Evolutionary conservation across 352 stramenopile species (phyloP).

Genomic region (Pythium scleroteichum): DNA sequence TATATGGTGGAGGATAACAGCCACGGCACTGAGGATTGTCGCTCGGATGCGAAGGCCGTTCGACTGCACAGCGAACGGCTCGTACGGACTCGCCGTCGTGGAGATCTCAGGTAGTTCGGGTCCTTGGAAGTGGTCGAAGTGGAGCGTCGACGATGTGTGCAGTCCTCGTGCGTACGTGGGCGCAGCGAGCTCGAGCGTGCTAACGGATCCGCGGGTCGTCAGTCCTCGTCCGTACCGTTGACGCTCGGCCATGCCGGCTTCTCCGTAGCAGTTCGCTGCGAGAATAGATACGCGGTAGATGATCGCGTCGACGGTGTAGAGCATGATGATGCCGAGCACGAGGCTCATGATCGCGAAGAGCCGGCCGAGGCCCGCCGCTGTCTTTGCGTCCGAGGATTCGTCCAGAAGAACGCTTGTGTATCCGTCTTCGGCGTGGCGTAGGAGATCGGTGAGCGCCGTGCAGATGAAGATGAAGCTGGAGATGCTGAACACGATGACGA

Average conservation of each 20-base stretch:
- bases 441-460: conserved; percentile 17
- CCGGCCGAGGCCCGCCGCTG: conserved; percentile 4
- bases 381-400: neutral
- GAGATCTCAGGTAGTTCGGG: conserved; percentile 23
- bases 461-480: conserved; percentile 30
- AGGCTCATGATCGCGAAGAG: conserved; percentile 23
- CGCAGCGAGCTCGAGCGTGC: conserved; percentile 14
- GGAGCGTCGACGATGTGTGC: conserved; percentile 7
- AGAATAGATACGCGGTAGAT: conserved; percentile 27
- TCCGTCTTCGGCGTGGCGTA: conserved; percentile 7
- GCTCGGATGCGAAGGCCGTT: conserved; percentile 10
- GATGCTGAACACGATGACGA: conserved; percentile 32
- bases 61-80: conserved; percentile 4
- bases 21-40: conserved; percentile 22
- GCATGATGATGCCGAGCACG: conserved; percentile 18
- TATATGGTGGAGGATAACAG: conserved; percentile 28
- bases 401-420: conserved; percentile 6
- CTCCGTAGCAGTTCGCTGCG: conserved; percentile 20
- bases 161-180: conserved; percentile 12
- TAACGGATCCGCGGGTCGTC: conserved; percentile 17
- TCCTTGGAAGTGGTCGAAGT: conserved; percentile 5
- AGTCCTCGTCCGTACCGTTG: neutral
- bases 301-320: conserved; percentile 23
- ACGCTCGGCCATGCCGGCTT: conserved; percentile 6
- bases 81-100: conserved; percentile 17